Evolutionary conservation across 495 filamentous ascomycete genomes (phyloP).

Genomic region (Neurospora intermedia): DNA sequence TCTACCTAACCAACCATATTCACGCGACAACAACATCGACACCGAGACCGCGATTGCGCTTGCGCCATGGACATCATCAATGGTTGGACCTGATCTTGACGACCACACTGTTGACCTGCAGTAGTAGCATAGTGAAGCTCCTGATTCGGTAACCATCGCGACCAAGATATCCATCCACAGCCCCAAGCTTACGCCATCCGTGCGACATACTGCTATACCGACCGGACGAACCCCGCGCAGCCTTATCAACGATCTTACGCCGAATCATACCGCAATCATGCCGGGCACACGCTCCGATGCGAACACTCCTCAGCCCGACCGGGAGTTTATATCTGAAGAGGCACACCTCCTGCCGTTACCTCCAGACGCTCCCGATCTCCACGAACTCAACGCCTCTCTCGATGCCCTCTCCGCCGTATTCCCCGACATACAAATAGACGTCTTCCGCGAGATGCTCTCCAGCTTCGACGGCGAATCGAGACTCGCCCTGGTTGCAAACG

Average conservation of each 20-base stretch:
- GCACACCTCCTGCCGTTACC: conserved; percentile 28
- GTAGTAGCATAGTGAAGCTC: not conserved
- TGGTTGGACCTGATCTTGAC: not conserved
- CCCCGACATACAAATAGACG: conserved; percentile 76
- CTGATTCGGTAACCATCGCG: not conserved
- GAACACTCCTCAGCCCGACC: not conserved
- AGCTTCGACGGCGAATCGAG: conserved; percentile 75
- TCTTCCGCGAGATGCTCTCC: conserved; percentile 82
- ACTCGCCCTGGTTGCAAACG: conserved; percentile 75
- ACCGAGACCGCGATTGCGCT: not conserved
- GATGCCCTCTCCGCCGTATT: conserved; percentile 65
- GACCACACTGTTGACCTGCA: not conserved
- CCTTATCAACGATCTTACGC: not conserved
- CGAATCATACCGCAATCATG: not conserved
- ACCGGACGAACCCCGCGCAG: not conserved
- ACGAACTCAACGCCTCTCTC: conserved; percentile 66
- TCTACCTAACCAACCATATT: not conserved
- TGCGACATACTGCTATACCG: not conserved
- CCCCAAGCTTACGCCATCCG: not conserved
- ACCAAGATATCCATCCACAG: not conserved
- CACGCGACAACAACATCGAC: not conserved
- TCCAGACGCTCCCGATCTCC: conserved; percentile 46
- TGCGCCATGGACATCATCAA: not conserved
- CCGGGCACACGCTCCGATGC: not conserved
- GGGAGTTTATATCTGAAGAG: conserved; percentile 37